These are phyloP conservation scores for Penicillium paxilli DNA, from an alignment of 495 filamentous ascomycete genomes.

Conservation along the genomic window DNA sequence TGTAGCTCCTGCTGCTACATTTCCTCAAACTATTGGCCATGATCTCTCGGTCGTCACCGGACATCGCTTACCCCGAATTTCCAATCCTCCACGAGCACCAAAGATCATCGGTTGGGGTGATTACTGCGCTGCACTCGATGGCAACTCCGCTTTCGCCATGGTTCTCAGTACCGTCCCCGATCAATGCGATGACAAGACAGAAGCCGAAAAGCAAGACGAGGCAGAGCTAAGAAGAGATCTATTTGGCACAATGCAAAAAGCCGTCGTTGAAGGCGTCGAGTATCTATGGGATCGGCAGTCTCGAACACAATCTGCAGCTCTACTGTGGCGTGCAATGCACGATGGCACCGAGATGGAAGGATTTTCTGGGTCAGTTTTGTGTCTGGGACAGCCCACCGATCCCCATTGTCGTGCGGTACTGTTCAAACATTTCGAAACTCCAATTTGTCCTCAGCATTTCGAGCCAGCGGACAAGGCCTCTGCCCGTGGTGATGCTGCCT, in stretches of 20 bases:
- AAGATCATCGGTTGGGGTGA: constrained; percentile 14
- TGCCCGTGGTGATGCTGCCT: constrained; percentile 5
- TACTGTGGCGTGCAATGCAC: constrained; percentile 17
- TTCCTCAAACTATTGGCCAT: constrained; percentile 15
- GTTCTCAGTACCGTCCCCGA: constrained; percentile 2
- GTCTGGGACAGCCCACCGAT: constrained; percentile 12
- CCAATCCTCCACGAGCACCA: constrained; percentile 10
- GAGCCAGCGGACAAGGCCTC: background rate
- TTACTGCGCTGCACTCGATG: constrained; percentile 13
- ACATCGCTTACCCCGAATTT: constrained; percentile 8
- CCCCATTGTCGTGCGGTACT: constrained; percentile 11
- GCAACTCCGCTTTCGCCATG: constrained; percentile 13
- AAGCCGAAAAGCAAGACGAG: background rate
- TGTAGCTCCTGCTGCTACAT: constrained; percentile 4
- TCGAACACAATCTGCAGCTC: constrained; percentile 11
- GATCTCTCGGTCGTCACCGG: constrained; percentile 14
- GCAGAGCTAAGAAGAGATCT: background rate
- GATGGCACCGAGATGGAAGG: constrained; percentile 16
- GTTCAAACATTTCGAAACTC: constrained; percentile 17
- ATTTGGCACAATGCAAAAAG: constrained; percentile 14
- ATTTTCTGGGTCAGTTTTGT: constrained; percentile 12
- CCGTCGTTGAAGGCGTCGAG: constrained; percentile 14
- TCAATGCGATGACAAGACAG: background rate
- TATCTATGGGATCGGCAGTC: constrained; percentile 17
- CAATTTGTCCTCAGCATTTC: constrained; percentile 9